Evolutionary conservation across 2,329 filamentous ascomycete genomes (phyloP).

Genomic region (Rachicladosporium sp.): DNA sequence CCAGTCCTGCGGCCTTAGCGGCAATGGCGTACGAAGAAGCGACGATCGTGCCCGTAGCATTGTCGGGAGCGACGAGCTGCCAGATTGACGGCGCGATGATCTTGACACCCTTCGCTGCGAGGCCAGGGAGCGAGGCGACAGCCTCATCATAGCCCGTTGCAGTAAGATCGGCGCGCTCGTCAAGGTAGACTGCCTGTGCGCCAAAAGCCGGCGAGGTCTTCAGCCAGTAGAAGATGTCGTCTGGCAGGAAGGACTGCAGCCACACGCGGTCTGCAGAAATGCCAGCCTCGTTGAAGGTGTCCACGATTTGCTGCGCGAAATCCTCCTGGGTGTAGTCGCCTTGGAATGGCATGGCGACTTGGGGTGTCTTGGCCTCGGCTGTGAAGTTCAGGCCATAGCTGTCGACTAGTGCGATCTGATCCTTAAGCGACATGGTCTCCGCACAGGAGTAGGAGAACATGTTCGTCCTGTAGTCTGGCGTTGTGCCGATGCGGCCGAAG

Average conservation of each 20-base stretch:
- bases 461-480: conserved; percentile 51
- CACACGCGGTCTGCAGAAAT: conserved; percentile 45
- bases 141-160: conserved; percentile 41
- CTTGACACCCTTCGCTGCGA: conserved; percentile 46
- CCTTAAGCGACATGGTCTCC: conserved; percentile 47
- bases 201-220: conserved; percentile 48
- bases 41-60: conserved; percentile 42
- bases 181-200: conserved; percentile 51
- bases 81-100: conserved; percentile 52
- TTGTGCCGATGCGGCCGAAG: conserved; percentile 32
- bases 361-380: conserved; percentile 53
- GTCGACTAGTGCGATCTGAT: conserved; percentile 50
- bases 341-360: conserved; percentile 58
- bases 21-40: conserved; percentile 50
- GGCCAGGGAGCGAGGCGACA: conserved; percentile 43
- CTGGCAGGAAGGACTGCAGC: conserved; percentile 50
- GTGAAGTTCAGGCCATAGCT: conserved; percentile 43
- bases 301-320: conserved; percentile 53
- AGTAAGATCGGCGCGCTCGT: conserved; percentile 44
- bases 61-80: conserved; percentile 43
- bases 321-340: conserved; percentile 51
- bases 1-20: conserved; percentile 48
- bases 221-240: conserved; percentile 52
- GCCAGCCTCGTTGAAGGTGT: conserved; percentile 43
- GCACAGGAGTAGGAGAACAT: conserved; percentile 50